phyloP scores from a whole-genome alignment of 768 basidiomycete species.

The Pluteus cervinus region DNA sequence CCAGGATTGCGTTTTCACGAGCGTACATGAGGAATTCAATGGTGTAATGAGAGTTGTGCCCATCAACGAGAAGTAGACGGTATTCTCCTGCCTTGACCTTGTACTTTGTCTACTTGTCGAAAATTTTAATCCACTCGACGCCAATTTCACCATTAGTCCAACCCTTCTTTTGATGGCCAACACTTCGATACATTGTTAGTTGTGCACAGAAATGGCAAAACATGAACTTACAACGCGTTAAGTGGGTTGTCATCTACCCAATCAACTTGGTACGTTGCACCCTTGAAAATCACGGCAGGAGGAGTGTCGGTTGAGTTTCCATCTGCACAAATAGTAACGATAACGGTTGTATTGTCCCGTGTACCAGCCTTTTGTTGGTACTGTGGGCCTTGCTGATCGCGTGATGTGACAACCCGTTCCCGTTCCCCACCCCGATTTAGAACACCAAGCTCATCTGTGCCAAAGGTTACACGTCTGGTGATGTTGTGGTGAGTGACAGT shows the following conservation, averaged over 20 bases:
- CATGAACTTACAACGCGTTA: slow-evolving; percentile 28
- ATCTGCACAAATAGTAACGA: slow-evolving; percentile 32
- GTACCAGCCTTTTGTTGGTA: slow-evolving; percentile 23
- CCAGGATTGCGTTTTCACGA: slow-evolving; percentile 18
- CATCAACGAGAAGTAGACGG: slow-evolving; percentile 35
- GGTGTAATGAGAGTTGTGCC: slow-evolving; percentile 30
- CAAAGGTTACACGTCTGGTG: slow-evolving; percentile 22
- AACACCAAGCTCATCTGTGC: slow-evolving; percentile 28
- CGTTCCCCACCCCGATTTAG: slow-evolving; percentile 9
- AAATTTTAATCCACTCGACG: slow-evolving; percentile 30
- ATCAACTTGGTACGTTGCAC: slow-evolving; percentile 23
- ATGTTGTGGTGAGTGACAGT: slow-evolving; percentile 15
- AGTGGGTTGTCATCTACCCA: slow-evolving; percentile 36
- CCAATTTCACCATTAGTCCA: slow-evolving; percentile 33
- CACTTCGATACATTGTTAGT: slow-evolving; percentile 9
- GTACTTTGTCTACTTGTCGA: slow-evolving; percentile 28
- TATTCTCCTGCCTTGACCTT: slow-evolving; percentile 24
- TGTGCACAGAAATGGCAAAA: slow-evolving; percentile 6
- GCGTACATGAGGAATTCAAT: slow-evolving; percentile 26
- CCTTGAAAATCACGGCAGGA: slow-evolving; percentile 36
- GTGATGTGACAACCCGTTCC: slow-evolving; percentile 20
- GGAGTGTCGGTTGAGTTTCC: slow-evolving; percentile 25
- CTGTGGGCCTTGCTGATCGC: slow-evolving; percentile 12
- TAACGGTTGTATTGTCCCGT: slow-evolving; percentile 27
- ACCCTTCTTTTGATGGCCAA: slow-evolving; percentile 28